phyloP scores from a whole-genome alignment of 2,329 filamentous ascomycete genomes.

The Aspergillus fischeri region DNA sequence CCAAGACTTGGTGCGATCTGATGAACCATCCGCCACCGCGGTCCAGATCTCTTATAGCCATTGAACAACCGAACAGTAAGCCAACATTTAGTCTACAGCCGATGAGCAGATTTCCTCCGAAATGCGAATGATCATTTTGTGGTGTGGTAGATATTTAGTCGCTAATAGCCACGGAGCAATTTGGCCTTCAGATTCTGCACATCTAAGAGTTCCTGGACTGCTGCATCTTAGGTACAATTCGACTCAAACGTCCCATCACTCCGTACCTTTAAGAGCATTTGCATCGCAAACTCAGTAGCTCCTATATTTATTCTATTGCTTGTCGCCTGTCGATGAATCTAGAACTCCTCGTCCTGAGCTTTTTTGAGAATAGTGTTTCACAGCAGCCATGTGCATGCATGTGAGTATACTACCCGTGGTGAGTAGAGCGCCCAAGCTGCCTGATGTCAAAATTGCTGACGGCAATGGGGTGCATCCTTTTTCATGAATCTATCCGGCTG shows the following conservation, averaged over 20 bases:
- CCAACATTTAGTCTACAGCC: background rate
- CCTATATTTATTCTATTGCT: background rate
- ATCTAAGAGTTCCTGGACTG: background rate
- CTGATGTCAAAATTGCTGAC: background rate
- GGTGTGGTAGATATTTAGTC: background rate
- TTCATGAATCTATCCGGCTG: background rate
- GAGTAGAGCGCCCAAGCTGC: background rate
- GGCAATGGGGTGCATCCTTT: background rate
- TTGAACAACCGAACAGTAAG: conserved; percentile 2
- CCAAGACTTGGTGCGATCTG: background rate
- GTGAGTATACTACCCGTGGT: background rate
- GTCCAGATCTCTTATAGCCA: conserved; percentile 9
- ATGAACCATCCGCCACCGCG: background rate
- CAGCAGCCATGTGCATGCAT: background rate
- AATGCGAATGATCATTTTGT: background rate
- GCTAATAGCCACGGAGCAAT: background rate
- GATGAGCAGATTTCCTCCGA: background rate
- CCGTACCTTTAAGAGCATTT: background rate
- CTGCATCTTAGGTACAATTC: background rate
- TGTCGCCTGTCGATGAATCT: background rate
- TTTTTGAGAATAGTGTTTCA: background rate
- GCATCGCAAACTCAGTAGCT: background rate
- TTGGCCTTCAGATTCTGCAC: background rate
- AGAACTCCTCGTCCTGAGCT: background rate
- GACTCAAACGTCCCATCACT: background rate